These are phyloP conservation scores for Gossypium trilobum DNA, from an alignment of 441 rosid species.

Conservation along the genomic window DNA sequence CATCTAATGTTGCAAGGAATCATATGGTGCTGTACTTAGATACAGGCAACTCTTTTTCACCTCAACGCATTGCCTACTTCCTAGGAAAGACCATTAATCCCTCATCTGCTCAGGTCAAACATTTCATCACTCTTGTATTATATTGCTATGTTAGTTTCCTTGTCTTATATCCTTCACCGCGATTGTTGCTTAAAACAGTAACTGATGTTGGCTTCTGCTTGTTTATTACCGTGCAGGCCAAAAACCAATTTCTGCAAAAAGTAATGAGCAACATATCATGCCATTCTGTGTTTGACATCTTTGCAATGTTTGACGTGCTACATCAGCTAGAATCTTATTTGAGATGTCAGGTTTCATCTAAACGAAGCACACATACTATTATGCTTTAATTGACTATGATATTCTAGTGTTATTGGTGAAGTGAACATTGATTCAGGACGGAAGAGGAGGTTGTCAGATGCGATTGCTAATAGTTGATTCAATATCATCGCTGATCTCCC, in stretches of 20 bases:
- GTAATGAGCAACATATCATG: conserved; percentile 42
- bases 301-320: conserved; percentile 39
- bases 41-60: conserved; percentile 76
- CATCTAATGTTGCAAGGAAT: conserved; percentile 47
- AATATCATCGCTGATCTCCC: conserved; percentile 57
- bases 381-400: conserved; percentile 8
- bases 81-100: conserved; percentile 28
- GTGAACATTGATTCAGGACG: conserved; percentile 26
- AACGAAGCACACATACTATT: conserved; percentile 5
- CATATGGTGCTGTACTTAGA: conserved; percentile 53
- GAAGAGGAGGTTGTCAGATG: conserved; percentile 25
- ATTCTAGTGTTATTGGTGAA: conserved; percentile 10
- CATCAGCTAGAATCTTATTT: conserved; percentile 31
- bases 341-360: conserved; percentile 35
- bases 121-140: not conserved
- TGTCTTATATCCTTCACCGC: not conserved
- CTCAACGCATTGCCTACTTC: conserved; percentile 47
- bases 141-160: conserved; percentile 7
- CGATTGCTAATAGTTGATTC: conserved; percentile 60
- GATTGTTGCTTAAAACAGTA: conserved; percentile 9
- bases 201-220: conserved; percentile 5
- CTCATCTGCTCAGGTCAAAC: conserved; percentile 29
- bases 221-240: conserved; percentile 10
- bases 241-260: conserved; percentile 23
- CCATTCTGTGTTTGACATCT: conserved; percentile 45